These are phyloP conservation scores for Russula lepida DNA, from an alignment of 768 basidiomycete species.

Conservation along the genomic window DNA sequence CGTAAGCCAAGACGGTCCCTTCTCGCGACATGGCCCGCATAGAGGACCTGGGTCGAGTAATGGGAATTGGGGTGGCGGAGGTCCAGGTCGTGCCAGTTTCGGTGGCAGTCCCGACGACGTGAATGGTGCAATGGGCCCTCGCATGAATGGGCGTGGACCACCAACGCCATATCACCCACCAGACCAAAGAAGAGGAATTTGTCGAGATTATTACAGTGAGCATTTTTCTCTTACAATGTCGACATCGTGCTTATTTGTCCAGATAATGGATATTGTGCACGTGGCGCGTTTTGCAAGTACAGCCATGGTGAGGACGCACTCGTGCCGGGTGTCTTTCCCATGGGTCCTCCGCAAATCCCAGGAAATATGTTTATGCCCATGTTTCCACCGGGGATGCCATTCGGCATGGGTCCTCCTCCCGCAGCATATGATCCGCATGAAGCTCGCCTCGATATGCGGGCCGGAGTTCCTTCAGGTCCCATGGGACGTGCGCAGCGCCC, in stretches of 20 bases:
- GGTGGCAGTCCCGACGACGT: slow-evolving; percentile 29
- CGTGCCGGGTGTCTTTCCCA: slow-evolving; percentile 59
- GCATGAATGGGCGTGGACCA: slow-evolving; percentile 20
- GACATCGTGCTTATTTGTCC: slow-evolving; percentile 11
- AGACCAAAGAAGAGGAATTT: slow-evolving; percentile 69
- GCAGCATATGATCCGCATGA: slow-evolving; percentile 72
- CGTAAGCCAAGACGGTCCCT: slow-evolving; percentile 53
- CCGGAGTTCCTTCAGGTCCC: slow-evolving; percentile 28
- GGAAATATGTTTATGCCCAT: slow-evolving; percentile 58
- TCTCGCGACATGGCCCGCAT: slow-evolving; percentile 51
- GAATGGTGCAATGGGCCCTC: slow-evolving; percentile 22
- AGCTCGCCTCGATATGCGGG: slow-evolving; percentile 70
- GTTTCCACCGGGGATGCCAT: slow-evolving; percentile 53
- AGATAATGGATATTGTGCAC: slow-evolving; percentile 90
- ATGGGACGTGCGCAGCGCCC: slow-evolving; percentile 41
- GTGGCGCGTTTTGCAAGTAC: slow-evolving; percentile 84
- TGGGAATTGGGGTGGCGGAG: slow-evolving; percentile 25
- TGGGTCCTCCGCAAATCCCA: slow-evolving; percentile 36
- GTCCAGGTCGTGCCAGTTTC: slow-evolving; percentile 25
- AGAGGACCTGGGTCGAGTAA: slow-evolving; percentile 30
- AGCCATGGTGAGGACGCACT: slow-evolving; percentile 89
- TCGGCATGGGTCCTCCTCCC: slow-evolving; percentile 39
- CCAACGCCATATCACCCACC: slow-evolving; percentile 50
- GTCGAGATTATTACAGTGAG: slow-evolving; percentile 91
- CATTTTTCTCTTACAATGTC: slow-evolving; percentile 18